Percentiles rank a stretch among this genome's conserved stretches.
phyloP scores from a whole-genome alignment of 176 grass and related monocot species.

The Melocanna baccifera region DNA sequence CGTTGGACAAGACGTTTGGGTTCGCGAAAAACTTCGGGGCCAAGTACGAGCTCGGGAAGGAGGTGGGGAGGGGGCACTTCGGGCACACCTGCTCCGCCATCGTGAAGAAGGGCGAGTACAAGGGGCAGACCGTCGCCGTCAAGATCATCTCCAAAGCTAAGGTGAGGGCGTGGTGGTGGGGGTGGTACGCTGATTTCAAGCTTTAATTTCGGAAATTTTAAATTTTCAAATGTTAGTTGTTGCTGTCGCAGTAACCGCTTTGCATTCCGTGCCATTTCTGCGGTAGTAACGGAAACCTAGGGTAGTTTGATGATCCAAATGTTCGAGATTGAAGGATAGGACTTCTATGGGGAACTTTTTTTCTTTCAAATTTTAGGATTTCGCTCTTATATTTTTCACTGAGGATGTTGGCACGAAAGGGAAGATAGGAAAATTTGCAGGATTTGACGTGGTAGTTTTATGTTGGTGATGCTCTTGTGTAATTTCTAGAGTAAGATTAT shows the following conservation, averaged over 20 bases:
- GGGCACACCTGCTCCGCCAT: slow-evolving; percentile 85
- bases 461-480: not conserved
- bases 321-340: not conserved
- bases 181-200: not conserved
- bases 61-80: slow-evolving; percentile 94
- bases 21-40: slow-evolving; percentile 87
- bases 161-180: slow-evolving; percentile 37
- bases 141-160: slow-evolving; percentile 98
- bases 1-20: slow-evolving; percentile 85
- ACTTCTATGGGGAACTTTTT: not conserved
- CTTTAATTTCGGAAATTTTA: slow-evolving; percentile 1
- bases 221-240: slow-evolving; percentile 20
- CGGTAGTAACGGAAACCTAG: slow-evolving; percentile 2
- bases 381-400: not conserved
- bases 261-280: slow-evolving; percentile 21
- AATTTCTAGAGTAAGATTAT: not conserved
- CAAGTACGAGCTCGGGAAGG: slow-evolving; percentile 96
- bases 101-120: slow-evolving; percentile 84
- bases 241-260: not conserved
- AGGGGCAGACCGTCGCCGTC: slow-evolving; percentile 81
- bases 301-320: not conserved
- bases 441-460: not conserved
- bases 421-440: not conserved
- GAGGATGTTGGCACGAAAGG: not conserved
- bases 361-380: not conserved